Evolutionary conservation across 2,329 filamentous ascomycete genomes (phyloP).

Genomic region (Aspergillus sp.): DNA sequence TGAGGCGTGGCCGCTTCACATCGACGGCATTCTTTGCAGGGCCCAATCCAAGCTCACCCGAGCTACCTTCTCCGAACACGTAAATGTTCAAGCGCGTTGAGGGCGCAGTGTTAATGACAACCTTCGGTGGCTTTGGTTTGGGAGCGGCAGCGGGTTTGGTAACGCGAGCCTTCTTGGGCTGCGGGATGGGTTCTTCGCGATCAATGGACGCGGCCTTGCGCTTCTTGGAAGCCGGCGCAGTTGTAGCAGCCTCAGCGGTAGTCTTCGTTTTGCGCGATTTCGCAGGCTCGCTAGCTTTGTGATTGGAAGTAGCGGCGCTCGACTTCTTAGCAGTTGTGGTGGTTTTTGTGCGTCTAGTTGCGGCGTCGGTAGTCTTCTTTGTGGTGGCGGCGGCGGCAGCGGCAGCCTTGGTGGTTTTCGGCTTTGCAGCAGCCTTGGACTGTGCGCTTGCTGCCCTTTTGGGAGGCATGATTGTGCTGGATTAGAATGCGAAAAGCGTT

Average conservation of each 20-base stretch:
- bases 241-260: constrained; percentile 10
- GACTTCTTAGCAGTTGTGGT: constrained; percentile 14
- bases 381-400: constrained; percentile 12
- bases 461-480: constrained; percentile 19
- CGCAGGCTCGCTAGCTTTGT: neutral
- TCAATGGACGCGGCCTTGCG: constrained; percentile 27
- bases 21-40: constrained; percentile 59
- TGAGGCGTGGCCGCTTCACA: constrained; percentile 67
- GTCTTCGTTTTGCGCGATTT: constrained; percentile 16
- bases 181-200: constrained; percentile 16
- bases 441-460: constrained; percentile 16
- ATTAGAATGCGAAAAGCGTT: neutral
- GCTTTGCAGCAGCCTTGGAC: constrained; percentile 15
- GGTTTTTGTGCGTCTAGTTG: constrained; percentile 14
- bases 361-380: constrained; percentile 14
- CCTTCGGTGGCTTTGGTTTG: constrained; percentile 25
- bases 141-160: constrained; percentile 21
- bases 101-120: constrained; percentile 58
- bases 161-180: constrained; percentile 26
- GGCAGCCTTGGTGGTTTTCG: constrained; percentile 4
- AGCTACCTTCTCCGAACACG: constrained; percentile 71
- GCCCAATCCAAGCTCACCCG: constrained; percentile 77
- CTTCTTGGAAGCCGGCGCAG: constrained; percentile 18
- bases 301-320: constrained; percentile 7
- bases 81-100: constrained; percentile 58